Evolutionary conservation across 2,329 filamentous ascomycete genomes (phyloP).

Genomic region (Ophiostoma tasmaniense): DNA sequence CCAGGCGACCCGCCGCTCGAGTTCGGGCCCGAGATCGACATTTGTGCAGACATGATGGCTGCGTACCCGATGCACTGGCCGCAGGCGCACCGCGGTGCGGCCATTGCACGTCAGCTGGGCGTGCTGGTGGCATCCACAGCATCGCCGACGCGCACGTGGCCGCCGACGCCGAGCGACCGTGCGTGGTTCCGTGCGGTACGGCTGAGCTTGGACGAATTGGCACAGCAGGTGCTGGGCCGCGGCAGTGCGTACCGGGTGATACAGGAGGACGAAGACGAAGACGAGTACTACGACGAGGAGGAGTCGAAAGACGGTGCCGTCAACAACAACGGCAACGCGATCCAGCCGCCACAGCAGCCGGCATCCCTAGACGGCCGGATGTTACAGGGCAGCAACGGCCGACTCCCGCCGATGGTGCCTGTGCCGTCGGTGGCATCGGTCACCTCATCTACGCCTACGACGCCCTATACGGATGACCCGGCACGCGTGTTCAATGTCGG

Average conservation of each 20-base stretch:
- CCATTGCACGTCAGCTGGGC: background rate
- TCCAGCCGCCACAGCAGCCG: background rate
- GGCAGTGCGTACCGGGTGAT: slow-evolving; percentile 6
- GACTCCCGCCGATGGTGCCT: background rate
- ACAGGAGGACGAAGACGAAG: background rate
- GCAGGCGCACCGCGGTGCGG: slow-evolving; percentile 6
- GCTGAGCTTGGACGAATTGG: background rate
- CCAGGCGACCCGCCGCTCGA: slow-evolving; percentile 4
- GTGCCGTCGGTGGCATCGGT: background rate
- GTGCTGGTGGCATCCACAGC: background rate
- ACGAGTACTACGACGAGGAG: background rate
- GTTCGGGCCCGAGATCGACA: background rate
- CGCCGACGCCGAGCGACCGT: background rate
- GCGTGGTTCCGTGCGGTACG: background rate
- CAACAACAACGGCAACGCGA: background rate
- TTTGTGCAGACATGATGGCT: slow-evolving; percentile 8
- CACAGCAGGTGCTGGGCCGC: slow-evolving; percentile 5
- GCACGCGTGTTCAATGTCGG: background rate
- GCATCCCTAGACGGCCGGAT: background rate
- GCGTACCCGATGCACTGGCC: slow-evolving; percentile 4
- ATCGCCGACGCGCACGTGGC: background rate
- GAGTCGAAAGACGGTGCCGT: background rate
- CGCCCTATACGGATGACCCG: background rate
- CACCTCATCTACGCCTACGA: background rate
- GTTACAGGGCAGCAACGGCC: background rate